Evolutionary conservation across 768 basidiomycete species (phyloP), one percentile per base, ranked within the genome.

Genomic region (Daedaleopsis sinensis): DNA sequence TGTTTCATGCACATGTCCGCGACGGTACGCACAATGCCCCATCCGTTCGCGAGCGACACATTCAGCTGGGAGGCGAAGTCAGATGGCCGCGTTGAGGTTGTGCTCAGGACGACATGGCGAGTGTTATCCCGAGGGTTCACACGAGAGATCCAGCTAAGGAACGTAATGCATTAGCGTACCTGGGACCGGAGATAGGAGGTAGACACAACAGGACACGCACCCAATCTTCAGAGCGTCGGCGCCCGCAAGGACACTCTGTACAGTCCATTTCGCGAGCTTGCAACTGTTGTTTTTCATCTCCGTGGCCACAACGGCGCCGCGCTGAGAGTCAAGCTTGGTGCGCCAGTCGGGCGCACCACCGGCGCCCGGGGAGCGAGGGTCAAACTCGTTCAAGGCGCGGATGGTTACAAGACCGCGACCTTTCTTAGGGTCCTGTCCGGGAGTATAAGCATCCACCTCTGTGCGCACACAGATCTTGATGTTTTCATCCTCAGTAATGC

Each of bases 251-350:
- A 98, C 82, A 71, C 91, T 91, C 79, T 98, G 95, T 18, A 98
- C 93, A 0, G 96, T 89, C 95, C 96, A 99, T 70, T 96, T 91
- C 19, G 96, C 95, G 32, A 99, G 84, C 75, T 99, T 99, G 79
- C 90, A 95, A 68, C 90, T 93, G 79, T 99, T 99, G 77, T 99
- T 99, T 81, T 98, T 99, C 97, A 98, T 98, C 81, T 99, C 97
- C 24, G 94, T 96, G 38, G 97, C 94, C 61, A 98, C 95, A 46
- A 99, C 96, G 2, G 97, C 97, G 64, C 97, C 97, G 48, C 95
- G 87, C 76, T 98, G 95, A 5, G 91, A 88, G 76, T 99, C 97
- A 46, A 99, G 79, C 77, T 96, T 96, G n/a, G 91, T 85, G 37
- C 96, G 86, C 97, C 97, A 99, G 75, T 99, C 97, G n/a, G 95